Evolutionary conservation across 495 filamentous ascomycete species (phyloP).

Genomic region (Penicillium egyptiacum): DNA sequence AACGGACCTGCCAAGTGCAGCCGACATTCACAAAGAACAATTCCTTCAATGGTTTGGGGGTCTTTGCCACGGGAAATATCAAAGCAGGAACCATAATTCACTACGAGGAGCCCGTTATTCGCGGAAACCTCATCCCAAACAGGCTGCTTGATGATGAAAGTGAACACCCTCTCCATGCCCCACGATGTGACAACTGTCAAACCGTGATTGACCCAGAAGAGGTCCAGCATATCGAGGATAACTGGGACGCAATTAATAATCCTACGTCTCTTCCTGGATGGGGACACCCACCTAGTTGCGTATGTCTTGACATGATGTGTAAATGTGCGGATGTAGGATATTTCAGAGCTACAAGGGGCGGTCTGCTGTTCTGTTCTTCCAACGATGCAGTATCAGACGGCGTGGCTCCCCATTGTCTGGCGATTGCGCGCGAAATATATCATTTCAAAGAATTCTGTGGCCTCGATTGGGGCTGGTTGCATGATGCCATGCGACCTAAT

Average conservation of each 20-base stretch:
- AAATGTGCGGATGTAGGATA: background rate
- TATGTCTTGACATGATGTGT: background rate
- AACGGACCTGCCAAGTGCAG: background rate
- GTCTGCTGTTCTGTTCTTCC: background rate
- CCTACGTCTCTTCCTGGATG: background rate
- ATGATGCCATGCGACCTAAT: conserved; percentile 31
- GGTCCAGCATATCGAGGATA: background rate
- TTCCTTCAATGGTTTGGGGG: conserved; percentile 16
- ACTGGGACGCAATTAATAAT: background rate
- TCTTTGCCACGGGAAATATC: conserved; percentile 28
- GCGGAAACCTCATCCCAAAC: conserved; percentile 27
- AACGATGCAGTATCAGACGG: background rate
- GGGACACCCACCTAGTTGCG: background rate
- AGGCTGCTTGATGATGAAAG: conserved; percentile 7
- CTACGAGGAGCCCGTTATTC: conserved; percentile 31
- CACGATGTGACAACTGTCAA: conserved; percentile 31
- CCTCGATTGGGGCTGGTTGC: conserved; percentile 38
- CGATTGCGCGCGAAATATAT: conserved; percentile 26
- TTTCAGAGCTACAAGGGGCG: background rate
- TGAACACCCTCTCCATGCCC: background rate
- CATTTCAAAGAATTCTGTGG: conserved; percentile 32
- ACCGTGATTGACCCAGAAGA: background rate
- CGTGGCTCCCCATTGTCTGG: conserved; percentile 15
- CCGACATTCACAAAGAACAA: background rate
- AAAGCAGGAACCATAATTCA: conserved; percentile 21